Conservation (phyloP, 2,329 filamentous ascomycete species). For the Apiospora koreana region DNA sequence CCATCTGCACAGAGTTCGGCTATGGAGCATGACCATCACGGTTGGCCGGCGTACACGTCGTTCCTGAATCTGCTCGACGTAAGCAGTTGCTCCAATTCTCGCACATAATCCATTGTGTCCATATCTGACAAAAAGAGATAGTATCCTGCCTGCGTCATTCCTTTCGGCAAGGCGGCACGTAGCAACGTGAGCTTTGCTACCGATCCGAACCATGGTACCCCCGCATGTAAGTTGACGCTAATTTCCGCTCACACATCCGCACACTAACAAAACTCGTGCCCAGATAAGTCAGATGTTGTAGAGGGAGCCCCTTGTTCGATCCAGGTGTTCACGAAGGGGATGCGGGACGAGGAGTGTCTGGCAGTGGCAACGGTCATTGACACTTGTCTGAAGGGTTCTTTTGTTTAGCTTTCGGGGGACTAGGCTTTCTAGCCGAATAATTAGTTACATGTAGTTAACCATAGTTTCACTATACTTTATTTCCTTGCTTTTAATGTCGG, state of each 20-base stretch:
- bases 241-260: no score
- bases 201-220: neutral
- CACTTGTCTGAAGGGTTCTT: neutral
- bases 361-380: slow-evolving; percentile 18
- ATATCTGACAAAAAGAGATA: neutral
- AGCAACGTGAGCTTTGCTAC: neutral
- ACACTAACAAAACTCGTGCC: neutral
- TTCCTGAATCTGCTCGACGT: slow-evolving; percentile 21
- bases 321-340: slow-evolving; percentile 18
- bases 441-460: no score
- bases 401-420: neutral
- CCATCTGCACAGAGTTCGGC: slow-evolving; percentile 19
- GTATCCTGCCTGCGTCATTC: neutral
- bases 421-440: neutral
- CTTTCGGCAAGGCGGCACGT: neutral
- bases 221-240: neutral
- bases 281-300: slow-evolving; percentile 15
- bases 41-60: slow-evolving; percentile 17
- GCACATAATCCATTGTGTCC: neutral
- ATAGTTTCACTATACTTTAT: neutral
- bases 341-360: slow-evolving; percentile 22
- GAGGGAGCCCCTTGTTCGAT: slow-evolving; percentile 18
- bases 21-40: slow-evolving; percentile 20
- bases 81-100: neutral
- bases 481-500: no score